These are phyloP conservation scores for Ganoderma sinense DNA, from an alignment of 1,284 basidiomycete species.

Conservation along the genomic window DNA sequence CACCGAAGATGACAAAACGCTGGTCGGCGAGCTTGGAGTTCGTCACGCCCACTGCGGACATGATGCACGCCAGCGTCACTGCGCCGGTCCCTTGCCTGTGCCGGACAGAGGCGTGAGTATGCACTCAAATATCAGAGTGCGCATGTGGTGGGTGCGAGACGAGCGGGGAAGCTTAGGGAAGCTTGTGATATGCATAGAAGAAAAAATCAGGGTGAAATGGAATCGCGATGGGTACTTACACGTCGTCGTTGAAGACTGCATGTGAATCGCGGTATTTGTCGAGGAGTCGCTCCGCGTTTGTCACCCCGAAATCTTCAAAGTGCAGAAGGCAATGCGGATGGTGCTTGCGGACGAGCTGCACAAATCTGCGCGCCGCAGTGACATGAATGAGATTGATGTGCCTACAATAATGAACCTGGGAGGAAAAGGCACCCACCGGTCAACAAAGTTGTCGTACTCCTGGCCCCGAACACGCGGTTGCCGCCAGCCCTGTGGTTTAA, in stretches of 20 bases:
- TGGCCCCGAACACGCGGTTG: constrained; percentile 69
- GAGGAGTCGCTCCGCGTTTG: constrained; percentile 78
- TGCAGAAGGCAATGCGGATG: constrained; percentile 65
- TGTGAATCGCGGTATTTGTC: constrained; percentile 72
- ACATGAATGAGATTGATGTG: background rate
- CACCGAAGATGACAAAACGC: constrained; percentile 81
- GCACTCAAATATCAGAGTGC: background rate
- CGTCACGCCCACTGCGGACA: constrained; percentile 81
- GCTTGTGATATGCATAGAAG: background rate
- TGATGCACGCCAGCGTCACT: constrained; percentile 81
- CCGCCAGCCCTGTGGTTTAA: constrained; percentile 63
- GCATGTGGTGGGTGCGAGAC: constrained; percentile 5
- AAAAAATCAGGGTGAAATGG: background rate
- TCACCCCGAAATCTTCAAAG: constrained; percentile 82
- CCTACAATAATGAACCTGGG: background rate
- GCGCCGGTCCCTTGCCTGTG: constrained; percentile 86
- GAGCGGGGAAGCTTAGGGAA: background rate
- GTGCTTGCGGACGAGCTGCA: constrained; percentile 53
- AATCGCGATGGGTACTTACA: constrained; percentile 60
- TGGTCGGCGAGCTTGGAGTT: constrained; percentile 75
- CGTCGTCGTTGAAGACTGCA: constrained; percentile 84
- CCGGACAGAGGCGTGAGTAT: background rate
- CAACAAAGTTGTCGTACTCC: constrained; percentile 73
- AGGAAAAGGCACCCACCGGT: constrained; percentile 53
- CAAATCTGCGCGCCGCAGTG: constrained; percentile 42